Evolutionary conservation across 2,329 filamentous ascomycete species (phyloP).

Genomic region (Mycogone perniciosa): DNA sequence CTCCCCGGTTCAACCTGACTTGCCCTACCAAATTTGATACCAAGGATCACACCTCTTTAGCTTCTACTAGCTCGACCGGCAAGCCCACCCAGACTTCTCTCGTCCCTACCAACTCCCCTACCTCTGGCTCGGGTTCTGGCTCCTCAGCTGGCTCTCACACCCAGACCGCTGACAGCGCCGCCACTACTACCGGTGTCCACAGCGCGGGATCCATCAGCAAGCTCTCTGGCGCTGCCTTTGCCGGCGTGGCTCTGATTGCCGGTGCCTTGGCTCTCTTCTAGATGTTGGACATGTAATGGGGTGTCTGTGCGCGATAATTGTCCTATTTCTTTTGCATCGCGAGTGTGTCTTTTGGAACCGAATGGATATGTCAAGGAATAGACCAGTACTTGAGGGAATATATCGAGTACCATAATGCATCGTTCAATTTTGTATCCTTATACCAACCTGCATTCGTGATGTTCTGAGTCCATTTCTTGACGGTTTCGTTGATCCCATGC

Average conservation of each 20-base stretch:
- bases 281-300: not conserved
- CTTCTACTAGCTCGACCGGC: constrained; percentile 1
- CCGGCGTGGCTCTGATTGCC: constrained; percentile 13
- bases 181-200: not conserved
- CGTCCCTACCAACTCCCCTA: constrained; percentile 4
- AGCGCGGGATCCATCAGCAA: constrained; percentile 3
- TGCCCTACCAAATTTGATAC: constrained; percentile 42
- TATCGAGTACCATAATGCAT: not conserved
- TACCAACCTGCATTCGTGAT: not conserved
- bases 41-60: constrained; percentile 12
- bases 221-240: constrained; percentile 15
- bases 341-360: not conserved
- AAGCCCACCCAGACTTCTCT: constrained; percentile 6
- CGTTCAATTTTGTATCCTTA: not conserved
- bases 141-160: constrained; percentile 3
- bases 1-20: constrained; percentile 46
- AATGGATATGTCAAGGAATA: not conserved
- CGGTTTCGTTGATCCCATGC: too few species aligned
- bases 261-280: constrained; percentile 14
- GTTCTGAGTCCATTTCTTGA: not conserved
- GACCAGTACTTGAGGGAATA: not conserved
- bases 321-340: not conserved
- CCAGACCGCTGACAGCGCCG: constrained; percentile 1
- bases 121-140: constrained; percentile 6
- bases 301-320: constrained; percentile 3